These are phyloP conservation scores for Elsinoe necatrix DNA, from an alignment of 2,329 filamentous ascomycete species.

Conservation along the genomic window DNA sequence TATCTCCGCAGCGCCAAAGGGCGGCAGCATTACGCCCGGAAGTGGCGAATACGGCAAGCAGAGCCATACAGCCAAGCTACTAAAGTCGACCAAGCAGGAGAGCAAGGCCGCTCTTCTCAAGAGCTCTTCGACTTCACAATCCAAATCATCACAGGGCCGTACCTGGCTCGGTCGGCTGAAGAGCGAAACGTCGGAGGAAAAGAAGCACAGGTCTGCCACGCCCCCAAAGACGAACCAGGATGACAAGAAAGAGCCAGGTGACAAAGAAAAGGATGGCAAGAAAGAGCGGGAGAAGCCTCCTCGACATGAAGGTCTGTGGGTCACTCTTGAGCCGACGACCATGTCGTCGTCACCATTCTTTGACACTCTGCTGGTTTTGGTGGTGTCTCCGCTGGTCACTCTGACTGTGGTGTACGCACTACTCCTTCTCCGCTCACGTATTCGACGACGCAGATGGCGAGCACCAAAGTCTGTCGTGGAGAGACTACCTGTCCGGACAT, in stretches of 20 bases:
- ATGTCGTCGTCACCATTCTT: conserved; percentile 87
- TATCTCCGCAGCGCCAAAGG: conserved; percentile 38
- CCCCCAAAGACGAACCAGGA: neutral
- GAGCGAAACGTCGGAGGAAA: neutral
- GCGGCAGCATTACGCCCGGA: conserved; percentile 61
- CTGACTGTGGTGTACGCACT: conserved; percentile 87
- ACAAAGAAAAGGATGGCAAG: conserved; percentile 11
- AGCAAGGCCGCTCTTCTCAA: neutral
- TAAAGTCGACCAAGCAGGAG: conserved; percentile 15
- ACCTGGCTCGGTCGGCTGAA: neutral
- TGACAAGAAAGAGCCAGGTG: neutral
- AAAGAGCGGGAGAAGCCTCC: conserved; percentile 14
- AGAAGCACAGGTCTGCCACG: neutral
- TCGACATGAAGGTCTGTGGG: conserved; percentile 75
- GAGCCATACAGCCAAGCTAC: conserved; percentile 21
- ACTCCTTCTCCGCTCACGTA: conserved; percentile 76
- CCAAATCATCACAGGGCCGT: neutral
- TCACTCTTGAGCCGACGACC: conserved; percentile 87
- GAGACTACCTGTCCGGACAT: conserved; percentile 86
- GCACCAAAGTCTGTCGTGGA: conserved; percentile 97
- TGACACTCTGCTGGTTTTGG: conserved; percentile 91
- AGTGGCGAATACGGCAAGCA: conserved; percentile 60
- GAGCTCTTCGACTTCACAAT: neutral
- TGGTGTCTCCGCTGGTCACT: conserved; percentile 86
- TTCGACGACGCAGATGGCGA: conserved; percentile 82